Evolutionary conservation across 805 yeast species (phyloP), one percentile per base, ranked within the genome.

Genomic region (Ogataea chonburiensis): DNA sequence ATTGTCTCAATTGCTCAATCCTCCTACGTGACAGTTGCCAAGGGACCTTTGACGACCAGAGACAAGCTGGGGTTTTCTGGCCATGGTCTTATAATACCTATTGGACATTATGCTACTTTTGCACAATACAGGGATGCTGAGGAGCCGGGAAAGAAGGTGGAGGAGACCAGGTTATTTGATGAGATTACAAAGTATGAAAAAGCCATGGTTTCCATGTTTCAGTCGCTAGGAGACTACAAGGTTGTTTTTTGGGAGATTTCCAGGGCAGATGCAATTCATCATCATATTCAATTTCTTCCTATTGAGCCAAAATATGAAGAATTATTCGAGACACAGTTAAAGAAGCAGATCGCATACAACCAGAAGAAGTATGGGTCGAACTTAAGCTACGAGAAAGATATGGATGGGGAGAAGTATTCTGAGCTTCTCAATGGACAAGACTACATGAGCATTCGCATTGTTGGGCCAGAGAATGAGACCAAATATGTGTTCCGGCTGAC

Each of bases 11-110:
- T 89, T 34, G 91, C 86, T 0, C 70, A 71, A 9, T 64, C 67
- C 29, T 62, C 77, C 0, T 88, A 87, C 55, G 33, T 88, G 39
- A 81, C 96, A 0, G 68, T 80, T 11, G 94, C 95, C 0, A 87
- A 84, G 53, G 97, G 97, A 0, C 96, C 97, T 0, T 60, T 88
- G 13, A 75, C 85, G 2, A 60, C 70, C 17, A 75, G 81, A 1
- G 60, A 56, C 8, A 64, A 64, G 10, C 59, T 71, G 3, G 63
- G 66, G 7, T 79, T 85, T 51, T 75, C 94, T 0, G 96, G 94
- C 0, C 96, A 88, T 64, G 85, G 86, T 15, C 65, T 88, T 27
- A 69, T 89, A 7, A 76, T 87, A 9, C 94, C 96, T 0, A 73
- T 89, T 13, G 77, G 80, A 14, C 97, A 88, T 55, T 65, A 67